Percentiles rank a stretch among this genome's conserved stretches.
phyloP scores from a whole-genome alignment of 1,284 basidiomycete species.

The Trichosporon asahii region DNA sequence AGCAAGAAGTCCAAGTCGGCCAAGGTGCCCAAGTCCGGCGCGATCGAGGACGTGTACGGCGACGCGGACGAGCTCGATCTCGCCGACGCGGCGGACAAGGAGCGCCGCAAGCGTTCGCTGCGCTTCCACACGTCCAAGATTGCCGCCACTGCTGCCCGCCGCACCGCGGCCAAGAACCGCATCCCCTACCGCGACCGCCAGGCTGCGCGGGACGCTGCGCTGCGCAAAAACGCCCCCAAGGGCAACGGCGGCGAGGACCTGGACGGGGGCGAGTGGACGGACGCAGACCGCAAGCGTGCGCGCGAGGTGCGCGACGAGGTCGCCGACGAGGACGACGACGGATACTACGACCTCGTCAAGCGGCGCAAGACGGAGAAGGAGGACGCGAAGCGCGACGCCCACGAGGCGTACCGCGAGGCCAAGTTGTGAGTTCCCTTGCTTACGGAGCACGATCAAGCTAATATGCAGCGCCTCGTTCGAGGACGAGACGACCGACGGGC shows the following conservation, averaged over 20 bases:
- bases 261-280: conserved; percentile 52
- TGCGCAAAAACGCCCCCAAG: conserved; percentile 51
- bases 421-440: conserved; percentile 58
- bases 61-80: conserved; percentile 67
- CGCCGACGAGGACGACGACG: conserved; percentile 57
- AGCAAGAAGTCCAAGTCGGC: conserved; percentile 30
- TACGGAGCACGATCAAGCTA: background rate
- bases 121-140: conserved; percentile 90
- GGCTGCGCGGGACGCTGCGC: conserved; percentile 53
- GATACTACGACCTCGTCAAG: conserved; percentile 85
- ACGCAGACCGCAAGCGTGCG: conserved; percentile 56
- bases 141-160: conserved; percentile 67
- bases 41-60: conserved; percentile 62
- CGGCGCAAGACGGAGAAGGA: conserved; percentile 67
- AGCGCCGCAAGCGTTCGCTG: conserved; percentile 69
- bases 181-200: conserved; percentile 52
- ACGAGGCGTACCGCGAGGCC: conserved; percentile 65
- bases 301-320: conserved; percentile 53
- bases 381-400: conserved; percentile 71
- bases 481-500: conserved; percentile 57
- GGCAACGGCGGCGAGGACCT: conserved; percentile 44
- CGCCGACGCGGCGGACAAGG: conserved; percentile 76
- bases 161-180: conserved; percentile 62
- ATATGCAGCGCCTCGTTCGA: conserved; percentile 56
- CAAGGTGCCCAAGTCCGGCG: conserved; percentile 35